These are phyloP conservation scores for Acanthamoeba royreba DNA, from an alignment of 208 protist species.

Conservation along the genomic window DNA sequence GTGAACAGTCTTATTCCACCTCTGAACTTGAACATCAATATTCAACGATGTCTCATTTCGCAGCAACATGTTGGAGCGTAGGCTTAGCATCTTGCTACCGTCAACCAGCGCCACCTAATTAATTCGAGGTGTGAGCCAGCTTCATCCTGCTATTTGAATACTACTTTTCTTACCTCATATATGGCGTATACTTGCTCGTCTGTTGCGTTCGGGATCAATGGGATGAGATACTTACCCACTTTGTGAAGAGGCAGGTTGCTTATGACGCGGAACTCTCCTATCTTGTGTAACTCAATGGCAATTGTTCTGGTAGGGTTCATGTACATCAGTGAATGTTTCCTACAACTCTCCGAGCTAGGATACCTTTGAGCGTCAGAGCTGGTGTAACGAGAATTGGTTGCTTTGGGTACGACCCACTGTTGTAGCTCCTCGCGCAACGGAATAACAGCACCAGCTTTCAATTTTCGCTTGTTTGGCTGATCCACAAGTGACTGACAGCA, in stretches of 20 bases:
- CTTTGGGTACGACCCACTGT: background rate
- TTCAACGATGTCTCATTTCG: constrained; percentile 31
- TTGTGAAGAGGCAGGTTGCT: constrained; percentile 37
- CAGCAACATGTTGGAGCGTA: constrained; percentile 7
- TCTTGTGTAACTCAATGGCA: constrained; percentile 18
- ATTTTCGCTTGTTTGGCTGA: background rate
- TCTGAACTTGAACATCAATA: constrained; percentile 21
- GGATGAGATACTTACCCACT: constrained; percentile 46
- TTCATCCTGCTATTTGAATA: too few species aligned
- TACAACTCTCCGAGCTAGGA: too few species aligned
- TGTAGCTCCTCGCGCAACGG: constrained; percentile 12
- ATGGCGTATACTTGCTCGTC: constrained; percentile 41
- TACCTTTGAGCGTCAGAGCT: background rate
- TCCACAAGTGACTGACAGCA: background rate
- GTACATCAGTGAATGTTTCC: background rate
- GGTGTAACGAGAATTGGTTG: background rate
- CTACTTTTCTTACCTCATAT: constrained; percentile 39
- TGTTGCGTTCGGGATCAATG: background rate
- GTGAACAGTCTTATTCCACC: background rate
- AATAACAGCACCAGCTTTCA: background rate
- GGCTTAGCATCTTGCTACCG: constrained; percentile 29
- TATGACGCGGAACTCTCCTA: background rate
- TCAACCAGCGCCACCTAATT: constrained; percentile 28
- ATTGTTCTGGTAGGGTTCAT: background rate
- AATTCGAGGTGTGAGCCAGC: background rate